Evolutionary conservation across 2,329 filamentous ascomycete genomes (phyloP), one percentile per base, ranked within the genome.

Genomic region (Corinectria fuckeliana): DNA sequence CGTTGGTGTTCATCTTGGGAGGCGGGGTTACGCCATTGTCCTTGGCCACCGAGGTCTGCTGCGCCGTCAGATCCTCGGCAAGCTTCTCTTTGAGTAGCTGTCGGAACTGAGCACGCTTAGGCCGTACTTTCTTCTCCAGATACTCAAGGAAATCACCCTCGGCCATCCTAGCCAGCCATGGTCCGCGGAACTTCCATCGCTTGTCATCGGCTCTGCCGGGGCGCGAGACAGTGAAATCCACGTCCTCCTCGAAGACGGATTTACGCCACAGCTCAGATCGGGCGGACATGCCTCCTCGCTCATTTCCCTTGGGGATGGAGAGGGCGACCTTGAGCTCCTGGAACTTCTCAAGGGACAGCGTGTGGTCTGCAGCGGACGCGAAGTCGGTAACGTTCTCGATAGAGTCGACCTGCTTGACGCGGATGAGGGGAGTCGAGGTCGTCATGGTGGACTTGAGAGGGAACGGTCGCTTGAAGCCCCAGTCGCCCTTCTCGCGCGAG

Each of bases 371-470:
- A 0, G 93, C 91, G 34, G 91, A 93, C 63, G 87, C 83, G 76
- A 93, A 98, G 72, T 97, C 93, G 72, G 93, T 97, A 67, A 97
- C 84, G 74, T 93, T 90, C 77, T 97, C 93, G 68, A 88, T 85
- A 2, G 92, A 91, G 79, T 98, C 94, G 64, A 96, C 84, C 60
- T 90, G 85, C 69, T 87, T 88, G 67, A 98, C 79, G 64, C 91
- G 87, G 53, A 97, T 85, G 49, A 91, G 81, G 9, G 93, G 91
- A n/a, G 88, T 88, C 6, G 88, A 87, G 6, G 87, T 88, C 53
- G 86, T 86, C 18, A 87, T 85, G 5, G 92, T 93, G 3, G 90
- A 88, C 74, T 89, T 89, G 8, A 89, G 78, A 1, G 94, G 94
- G 5, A 98, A 81, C 1, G 92, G 83, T 55, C 94, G 84, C 80